phyloP scores from a whole-genome alignment of 495 filamentous ascomycete species.

The Xylaria acuta region DNA sequence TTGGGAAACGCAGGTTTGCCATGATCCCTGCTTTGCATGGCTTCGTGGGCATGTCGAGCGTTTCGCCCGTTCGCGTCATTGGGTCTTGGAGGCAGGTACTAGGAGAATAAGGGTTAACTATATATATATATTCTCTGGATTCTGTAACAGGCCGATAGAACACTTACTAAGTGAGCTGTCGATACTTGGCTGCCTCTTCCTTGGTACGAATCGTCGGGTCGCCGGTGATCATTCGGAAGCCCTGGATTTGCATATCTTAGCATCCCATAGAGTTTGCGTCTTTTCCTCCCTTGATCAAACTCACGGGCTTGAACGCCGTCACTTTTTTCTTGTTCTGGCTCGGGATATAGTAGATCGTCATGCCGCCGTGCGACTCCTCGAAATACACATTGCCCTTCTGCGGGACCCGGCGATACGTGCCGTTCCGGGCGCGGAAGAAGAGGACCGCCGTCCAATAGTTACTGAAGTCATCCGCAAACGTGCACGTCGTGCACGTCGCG shows the following conservation, averaged over 20 bases:
- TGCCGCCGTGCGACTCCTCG: conserved; percentile 44
- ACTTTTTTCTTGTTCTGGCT: conserved; percentile 43
- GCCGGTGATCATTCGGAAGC: conserved; percentile 42
- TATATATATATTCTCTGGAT: neutral
- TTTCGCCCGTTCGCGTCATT: conserved; percentile 38
- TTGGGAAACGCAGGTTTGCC: conserved; percentile 46
- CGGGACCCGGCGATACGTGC: conserved; percentile 40
- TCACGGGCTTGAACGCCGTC: conserved; percentile 45
- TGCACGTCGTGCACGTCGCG: conserved; percentile 44
- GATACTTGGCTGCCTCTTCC: conserved; percentile 37
- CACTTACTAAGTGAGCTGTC: conserved; percentile 41
- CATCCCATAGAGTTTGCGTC: neutral
- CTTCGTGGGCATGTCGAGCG: conserved; percentile 38
- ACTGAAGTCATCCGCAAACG: conserved; percentile 46
- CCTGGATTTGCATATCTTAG: conserved; percentile 25
- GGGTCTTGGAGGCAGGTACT: conserved; percentile 41
- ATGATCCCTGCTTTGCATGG: conserved; percentile 46
- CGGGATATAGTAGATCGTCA: conserved; percentile 50
- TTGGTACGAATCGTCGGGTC: conserved; percentile 37
- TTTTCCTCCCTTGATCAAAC: neutral
- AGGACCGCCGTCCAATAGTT: conserved; percentile 49
- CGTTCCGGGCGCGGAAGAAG: conserved; percentile 44
- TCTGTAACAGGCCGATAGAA: neutral
- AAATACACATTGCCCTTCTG: conserved; percentile 47
- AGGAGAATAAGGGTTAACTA: neutral